Conservation (phyloP, 306 rosid species). For the Hippophae tibetana region DNA sequence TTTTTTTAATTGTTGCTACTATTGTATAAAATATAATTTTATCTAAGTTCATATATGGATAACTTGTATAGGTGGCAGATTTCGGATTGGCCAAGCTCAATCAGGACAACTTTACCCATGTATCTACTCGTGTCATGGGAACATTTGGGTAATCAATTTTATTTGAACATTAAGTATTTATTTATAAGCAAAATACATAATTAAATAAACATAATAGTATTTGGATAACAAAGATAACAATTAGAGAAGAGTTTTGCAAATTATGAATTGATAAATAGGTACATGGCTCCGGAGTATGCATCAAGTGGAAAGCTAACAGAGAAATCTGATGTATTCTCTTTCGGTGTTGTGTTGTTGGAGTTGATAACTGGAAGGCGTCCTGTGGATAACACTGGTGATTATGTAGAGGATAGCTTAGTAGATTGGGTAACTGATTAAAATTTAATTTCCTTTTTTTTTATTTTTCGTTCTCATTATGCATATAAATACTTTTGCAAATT, state of each 20-base stretch:
- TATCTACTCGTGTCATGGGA: slow-evolving; percentile 92
- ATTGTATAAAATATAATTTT: not conserved
- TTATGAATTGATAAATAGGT: slow-evolving; percentile 28
- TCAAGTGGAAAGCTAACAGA: slow-evolving; percentile 86
- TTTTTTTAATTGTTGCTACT: no score
- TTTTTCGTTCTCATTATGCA: not conserved
- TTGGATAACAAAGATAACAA: no score
- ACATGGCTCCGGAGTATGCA: slow-evolving; percentile 94
- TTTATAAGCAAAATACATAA: no score
- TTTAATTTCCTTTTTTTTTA: not conserved
- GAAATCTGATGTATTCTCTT: slow-evolving; percentile 86
- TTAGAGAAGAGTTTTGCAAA: not conserved
- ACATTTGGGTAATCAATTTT: slow-evolving; percentile 61
- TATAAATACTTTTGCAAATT: no score
- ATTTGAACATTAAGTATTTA: no score
- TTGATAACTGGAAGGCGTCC: slow-evolving; percentile 63
- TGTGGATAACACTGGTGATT: slow-evolving; percentile 26
- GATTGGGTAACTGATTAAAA: slow-evolving; percentile 53
- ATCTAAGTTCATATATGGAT: not conserved
- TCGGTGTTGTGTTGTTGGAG: slow-evolving; percentile 69
- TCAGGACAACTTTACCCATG: slow-evolving; percentile 61
- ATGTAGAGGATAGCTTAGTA: slow-evolving; percentile 58
- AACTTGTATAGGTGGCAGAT: slow-evolving; percentile 59
- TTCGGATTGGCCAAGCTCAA: slow-evolving; percentile 83
- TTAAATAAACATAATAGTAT: no score